phyloP scores from a whole-genome alignment of 148 eudicot genomes.

The Spergularia bocconei region DNA sequence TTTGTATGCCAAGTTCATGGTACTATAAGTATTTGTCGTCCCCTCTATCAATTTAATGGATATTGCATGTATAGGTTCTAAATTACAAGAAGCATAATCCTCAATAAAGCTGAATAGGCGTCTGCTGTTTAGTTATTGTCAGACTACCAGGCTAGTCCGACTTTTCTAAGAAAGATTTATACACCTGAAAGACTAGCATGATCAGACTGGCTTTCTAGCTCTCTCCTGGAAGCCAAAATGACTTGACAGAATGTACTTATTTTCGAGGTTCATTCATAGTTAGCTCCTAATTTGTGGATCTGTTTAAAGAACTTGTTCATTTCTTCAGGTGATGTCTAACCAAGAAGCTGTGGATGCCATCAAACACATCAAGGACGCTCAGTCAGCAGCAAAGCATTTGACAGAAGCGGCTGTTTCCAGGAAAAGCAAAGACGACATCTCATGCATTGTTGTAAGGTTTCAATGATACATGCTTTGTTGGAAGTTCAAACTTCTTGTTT shows the following conservation, averaged over 20 bases:
- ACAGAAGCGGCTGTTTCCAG: constrained; percentile 61
- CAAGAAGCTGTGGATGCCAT: constrained; percentile 77
- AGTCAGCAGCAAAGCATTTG: constrained; percentile 72
- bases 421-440: constrained; percentile 90
- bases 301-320: not conserved
- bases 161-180: no score
- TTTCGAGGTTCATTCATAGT: no score
- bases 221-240: not conserved
- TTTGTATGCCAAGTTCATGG: not conserved
- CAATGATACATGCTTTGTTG: constrained; percentile 26
- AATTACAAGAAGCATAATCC: no score
- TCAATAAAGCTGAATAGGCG: no score
- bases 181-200: no score
- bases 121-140: no score
- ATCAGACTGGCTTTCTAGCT: not conserved
- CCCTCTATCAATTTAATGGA: no score
- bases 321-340: constrained; percentile 71
- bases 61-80: no score
- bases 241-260: not conserved
- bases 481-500: not conserved
- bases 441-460: constrained; percentile 83
- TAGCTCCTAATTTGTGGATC: no score
- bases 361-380: constrained; percentile 55
- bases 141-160: no score
- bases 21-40: no score